Conservation (phyloP, 257 asterid genomes). For the Ilex asprella region DNA sequence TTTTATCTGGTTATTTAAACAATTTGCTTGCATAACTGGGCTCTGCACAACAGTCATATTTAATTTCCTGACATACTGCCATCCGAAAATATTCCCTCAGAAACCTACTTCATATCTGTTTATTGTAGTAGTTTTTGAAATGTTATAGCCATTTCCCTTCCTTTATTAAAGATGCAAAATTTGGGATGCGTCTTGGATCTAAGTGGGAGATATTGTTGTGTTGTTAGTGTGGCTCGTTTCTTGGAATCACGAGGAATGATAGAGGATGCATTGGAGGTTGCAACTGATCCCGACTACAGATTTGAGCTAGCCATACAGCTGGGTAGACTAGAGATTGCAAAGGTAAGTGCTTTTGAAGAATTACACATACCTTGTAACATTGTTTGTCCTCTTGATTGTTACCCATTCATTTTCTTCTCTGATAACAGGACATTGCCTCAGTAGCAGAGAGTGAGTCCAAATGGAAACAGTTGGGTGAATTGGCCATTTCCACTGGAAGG, state of each 20-base stretch:
- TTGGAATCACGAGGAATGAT: slow-evolving; percentile 96
- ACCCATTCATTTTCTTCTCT: background rate
- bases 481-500: slow-evolving; percentile 92
- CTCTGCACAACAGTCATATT: no score
- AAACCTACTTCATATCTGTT: background rate
- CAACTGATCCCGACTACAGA: slow-evolving; percentile 92
- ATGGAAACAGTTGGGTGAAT: slow-evolving; percentile 98
- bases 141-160: background rate
- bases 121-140: background rate
- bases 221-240: slow-evolving; percentile 79
- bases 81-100: no score
- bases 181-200: background rate
- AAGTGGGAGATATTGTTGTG: background rate
- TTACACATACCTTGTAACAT: background rate
- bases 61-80: no score
- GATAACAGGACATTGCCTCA: slow-evolving; percentile 70
- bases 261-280: slow-evolving; percentile 88
- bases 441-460: slow-evolving; percentile 74
- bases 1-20: no score
- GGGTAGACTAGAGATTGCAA: slow-evolving; percentile 79
- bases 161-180: background rate
- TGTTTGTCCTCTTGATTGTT: background rate
- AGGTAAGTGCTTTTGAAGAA: slow-evolving; percentile 38
- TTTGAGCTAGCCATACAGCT: slow-evolving; percentile 93
- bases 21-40: no score